These are phyloP conservation scores for Chytriomyces confervae DNA, from an alignment of 192 early-diverging fungal species.

Conservation along the genomic window DNA sequence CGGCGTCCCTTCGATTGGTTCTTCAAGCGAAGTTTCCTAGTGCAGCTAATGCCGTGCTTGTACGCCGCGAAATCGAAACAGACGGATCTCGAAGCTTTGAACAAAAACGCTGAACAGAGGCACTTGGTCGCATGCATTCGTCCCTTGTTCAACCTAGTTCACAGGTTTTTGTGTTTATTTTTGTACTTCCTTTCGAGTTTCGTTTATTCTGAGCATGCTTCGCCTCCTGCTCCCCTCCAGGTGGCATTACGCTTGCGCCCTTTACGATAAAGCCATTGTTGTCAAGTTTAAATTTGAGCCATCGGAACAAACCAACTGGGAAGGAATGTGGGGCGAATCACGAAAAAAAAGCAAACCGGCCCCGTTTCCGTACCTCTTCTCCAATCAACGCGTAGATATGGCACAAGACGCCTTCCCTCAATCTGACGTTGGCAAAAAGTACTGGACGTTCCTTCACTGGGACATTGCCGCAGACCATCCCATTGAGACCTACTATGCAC, in stretches of 20 bases:
- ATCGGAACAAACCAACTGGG: not conserved
- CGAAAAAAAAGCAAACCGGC: not conserved
- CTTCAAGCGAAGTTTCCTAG: not conserved
- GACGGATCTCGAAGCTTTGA: not conserved
- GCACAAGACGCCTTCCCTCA: not conserved
- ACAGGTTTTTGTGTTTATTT: not conserved
- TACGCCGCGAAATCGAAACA: not conserved
- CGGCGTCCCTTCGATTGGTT: not conserved
- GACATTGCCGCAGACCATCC: not conserved
- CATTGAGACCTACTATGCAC: not conserved
- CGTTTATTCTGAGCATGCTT: not conserved
- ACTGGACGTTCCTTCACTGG: not conserved
- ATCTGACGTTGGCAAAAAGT: not conserved
- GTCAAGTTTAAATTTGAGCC: not conserved
- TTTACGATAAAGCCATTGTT: not conserved
- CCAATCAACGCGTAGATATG: not conserved
- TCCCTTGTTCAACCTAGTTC: not conserved
- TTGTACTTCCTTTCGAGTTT: not conserved
- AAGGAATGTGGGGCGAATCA: not conserved
- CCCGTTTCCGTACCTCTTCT: not conserved
- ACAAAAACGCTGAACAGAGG: not conserved
- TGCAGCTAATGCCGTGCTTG: not conserved
- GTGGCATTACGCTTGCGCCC: slow-evolving; percentile 5
- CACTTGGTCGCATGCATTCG: not conserved
- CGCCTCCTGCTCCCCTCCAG: not conserved